Evolutionary conservation across 2,329 filamentous ascomycete species (phyloP), one percentile per base, ranked within the genome.

Genomic region (Aspergillus sp.): DNA sequence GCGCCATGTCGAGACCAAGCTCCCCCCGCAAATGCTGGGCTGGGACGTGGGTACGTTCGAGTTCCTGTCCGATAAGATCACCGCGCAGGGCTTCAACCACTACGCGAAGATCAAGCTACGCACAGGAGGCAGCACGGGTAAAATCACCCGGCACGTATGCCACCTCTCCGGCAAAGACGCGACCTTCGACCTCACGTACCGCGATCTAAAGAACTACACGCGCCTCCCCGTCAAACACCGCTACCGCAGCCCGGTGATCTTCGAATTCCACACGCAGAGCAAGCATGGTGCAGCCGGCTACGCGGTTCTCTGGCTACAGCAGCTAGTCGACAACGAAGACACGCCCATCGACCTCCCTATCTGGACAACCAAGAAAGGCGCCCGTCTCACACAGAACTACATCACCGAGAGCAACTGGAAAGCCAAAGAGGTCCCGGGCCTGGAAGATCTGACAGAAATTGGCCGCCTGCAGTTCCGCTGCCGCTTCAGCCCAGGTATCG

Each of bases 41-140:
- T 97, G 91, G 87, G 88, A 96, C 50, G 87, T 97, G 39, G 93
- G 93, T 33, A 95, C 91, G 0, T 95, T 97, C 60, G 85, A 95
- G 60, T 94, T 97, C 62, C 71, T 78, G 0, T 88, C 84, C 0
- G 77, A 88, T 42, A 77, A 74, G 10, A 82, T 97, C 41, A 76
- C 77, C 0, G 81, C 85, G 0, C 69, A 76, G 9, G 76, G 76
- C 42, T 89, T 85, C 57, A 71, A 74, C 1, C 78, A 81, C 4
- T 67, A 76, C 35, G 70, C 80, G 39, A 89, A 88, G 66, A 72
- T 97, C 39, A 82, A 80, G 57, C 67, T 94, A 56, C 79, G 89
- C 33, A 97, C 91, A 6, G 90, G 90, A 45, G 91, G 91, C 8
- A 91, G 86, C 49, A 82, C 81, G 2, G 86, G 83, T 19, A 82